A percentile compares a stretch with the other conserved stretches of the same genome.
phyloP scores from a whole-genome alignment of 179 eudicot species.

The Patellifolia procumbens region DNA sequence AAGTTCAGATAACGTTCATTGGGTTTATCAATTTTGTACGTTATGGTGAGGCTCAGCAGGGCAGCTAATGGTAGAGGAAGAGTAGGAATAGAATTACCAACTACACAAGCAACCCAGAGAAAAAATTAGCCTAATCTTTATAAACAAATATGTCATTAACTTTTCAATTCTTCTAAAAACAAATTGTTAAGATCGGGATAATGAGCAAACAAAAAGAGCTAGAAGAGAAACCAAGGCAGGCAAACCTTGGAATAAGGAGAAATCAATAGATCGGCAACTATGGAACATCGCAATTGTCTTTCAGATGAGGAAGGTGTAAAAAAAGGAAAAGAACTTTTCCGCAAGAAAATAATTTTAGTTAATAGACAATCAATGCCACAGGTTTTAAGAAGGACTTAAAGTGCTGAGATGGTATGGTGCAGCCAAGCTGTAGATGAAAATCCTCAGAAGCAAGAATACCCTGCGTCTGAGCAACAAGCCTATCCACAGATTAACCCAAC shows the following conservation, averaged over 20 bases:
- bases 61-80: conserved; percentile 98
- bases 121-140: not conserved
- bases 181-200: not conserved
- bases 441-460: too few species aligned
- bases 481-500: too few species aligned
- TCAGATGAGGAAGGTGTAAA: not conserved
- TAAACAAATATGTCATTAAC: too few species aligned
- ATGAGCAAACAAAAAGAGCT: not conserved
- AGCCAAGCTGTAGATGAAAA: too few species aligned
- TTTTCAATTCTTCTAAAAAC: not conserved
- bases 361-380: not conserved
- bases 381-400: too few species aligned
- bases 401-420: too few species aligned
- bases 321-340: too few species aligned
- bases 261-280: not conserved
- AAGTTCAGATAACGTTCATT: conserved; percentile 83
- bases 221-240: not conserved
- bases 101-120: conserved; percentile 36
- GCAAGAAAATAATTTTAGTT: not conserved
- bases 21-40: conserved; percentile 94
- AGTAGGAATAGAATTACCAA: conserved; percentile 66
- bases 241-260: not conserved
- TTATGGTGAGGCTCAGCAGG: conserved; percentile 90
- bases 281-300: not conserved
- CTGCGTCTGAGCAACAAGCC: too few species aligned